Evolutionary conservation across 495 filamentous ascomycete genomes (phyloP), one percentile per base, ranked within the genome.

Genomic region (Aspergillus funiculosus): DNA sequence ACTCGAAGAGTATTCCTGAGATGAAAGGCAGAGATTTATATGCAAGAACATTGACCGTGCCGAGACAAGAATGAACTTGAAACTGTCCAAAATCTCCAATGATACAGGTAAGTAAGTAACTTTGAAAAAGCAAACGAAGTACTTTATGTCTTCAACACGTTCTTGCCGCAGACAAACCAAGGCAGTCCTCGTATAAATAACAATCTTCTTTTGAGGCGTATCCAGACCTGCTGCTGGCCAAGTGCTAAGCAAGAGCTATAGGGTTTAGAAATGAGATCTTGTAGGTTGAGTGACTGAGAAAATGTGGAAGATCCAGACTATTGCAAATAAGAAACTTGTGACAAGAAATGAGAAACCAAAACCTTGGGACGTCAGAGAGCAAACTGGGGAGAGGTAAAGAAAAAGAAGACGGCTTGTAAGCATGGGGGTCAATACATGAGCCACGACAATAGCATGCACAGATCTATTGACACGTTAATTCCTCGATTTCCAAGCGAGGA

Each of bases 361-460:
- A n/a, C n/a, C n/a, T n/a, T n/a, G 9, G 30, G 30, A 34, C 18
- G 18, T 34, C 30, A 7, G 18, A 13, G 30, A 34, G 30, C 10
- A 38, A 22, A 8, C 21, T 22, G n/a, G 14, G 14, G 35, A 30
- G 6, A 40, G 27, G 35, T 1, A 25, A 34, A 39, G 17, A 43
- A 29, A 40, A 43, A 39, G 21, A 49, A 22, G 19, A 36, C 18
- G 26, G 30, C 11, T 3, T 19, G 5, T 10, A 41, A 15, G 21
- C 18, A 38, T 4, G 20, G 43, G 13, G 27, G 39, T 15, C 45
- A 29, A 21, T 27, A 46, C 41, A 24, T 22, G 28, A 51, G 42
- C 42, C 48, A 46, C 37, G 37, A 37, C 42, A 53, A 57, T 45
- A 47, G 50, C 46, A 46, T 49, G 48, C 48, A 54, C 48, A 54